These are phyloP conservation scores for Penicillium tannophilum DNA, from an alignment of 495 filamentous ascomycete species.

Conservation along the genomic window DNA sequence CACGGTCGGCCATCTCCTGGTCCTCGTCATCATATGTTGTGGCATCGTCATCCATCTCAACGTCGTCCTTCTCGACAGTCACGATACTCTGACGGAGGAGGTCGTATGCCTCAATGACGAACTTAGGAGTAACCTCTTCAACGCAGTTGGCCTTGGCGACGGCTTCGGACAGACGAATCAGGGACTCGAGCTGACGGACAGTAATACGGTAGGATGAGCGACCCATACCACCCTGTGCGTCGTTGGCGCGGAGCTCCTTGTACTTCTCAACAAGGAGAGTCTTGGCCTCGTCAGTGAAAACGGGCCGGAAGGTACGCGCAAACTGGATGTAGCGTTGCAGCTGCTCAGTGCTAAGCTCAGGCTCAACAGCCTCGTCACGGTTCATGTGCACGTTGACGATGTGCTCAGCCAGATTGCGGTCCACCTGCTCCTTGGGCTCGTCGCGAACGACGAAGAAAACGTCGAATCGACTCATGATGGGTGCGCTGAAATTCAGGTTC, in stretches of 20 bases:
- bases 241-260: constrained; percentile 92
- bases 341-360: constrained; percentile 95
- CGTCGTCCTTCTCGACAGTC: constrained; percentile 95
- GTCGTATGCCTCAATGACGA: constrained; percentile 89
- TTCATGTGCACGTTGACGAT: constrained; percentile 94
- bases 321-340: constrained; percentile 97
- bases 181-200: constrained; percentile 89
- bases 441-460: constrained; percentile 98
- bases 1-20: constrained; percentile 48
- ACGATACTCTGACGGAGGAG: constrained; percentile 93
- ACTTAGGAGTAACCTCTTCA: constrained; percentile 79
- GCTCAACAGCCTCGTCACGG: constrained; percentile 84
- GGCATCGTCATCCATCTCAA: constrained; percentile 85
- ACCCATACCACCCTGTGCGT: constrained; percentile 91
- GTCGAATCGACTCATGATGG: constrained; percentile 99
- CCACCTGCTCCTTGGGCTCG: constrained; percentile 89
- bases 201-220: constrained; percentile 96
- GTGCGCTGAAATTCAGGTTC: constrained; percentile 97
- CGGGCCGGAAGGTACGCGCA: constrained; percentile 89
- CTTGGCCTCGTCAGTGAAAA: constrained; percentile 88
- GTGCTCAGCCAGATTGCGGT: constrained; percentile 88
- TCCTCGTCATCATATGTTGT: constrained; percentile 28
- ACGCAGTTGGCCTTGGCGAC: constrained; percentile 98
- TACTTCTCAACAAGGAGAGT: constrained; percentile 85
- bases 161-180: constrained; percentile 92